Conservation (phyloP, 2,329 filamentous ascomycete species). For the Alternaria infectoria region DNA sequence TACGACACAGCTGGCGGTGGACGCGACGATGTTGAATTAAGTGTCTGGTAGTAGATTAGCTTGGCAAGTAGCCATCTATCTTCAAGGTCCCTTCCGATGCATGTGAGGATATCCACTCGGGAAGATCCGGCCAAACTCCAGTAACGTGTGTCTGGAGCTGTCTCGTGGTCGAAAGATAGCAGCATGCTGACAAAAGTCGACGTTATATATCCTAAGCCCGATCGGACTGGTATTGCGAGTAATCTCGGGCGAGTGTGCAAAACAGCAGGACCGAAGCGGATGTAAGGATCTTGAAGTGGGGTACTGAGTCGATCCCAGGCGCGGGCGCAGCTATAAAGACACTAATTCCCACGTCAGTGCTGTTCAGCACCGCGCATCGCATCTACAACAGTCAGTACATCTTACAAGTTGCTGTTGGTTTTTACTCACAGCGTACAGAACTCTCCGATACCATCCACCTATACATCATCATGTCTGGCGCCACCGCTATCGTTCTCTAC, state of each 20-base stretch:
- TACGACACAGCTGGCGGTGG: background rate
- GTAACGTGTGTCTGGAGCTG: background rate
- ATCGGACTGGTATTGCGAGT: background rate
- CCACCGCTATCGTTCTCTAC: slow-evolving; percentile 47
- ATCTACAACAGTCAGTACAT: slow-evolving; percentile 1
- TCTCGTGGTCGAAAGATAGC: background rate
- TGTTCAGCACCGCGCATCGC: background rate
- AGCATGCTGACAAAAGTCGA: background rate
- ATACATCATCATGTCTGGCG: slow-evolving; percentile 22
- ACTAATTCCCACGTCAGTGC: background rate
- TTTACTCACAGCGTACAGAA: background rate
- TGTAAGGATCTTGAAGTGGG: slow-evolving; percentile 22
- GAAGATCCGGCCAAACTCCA: background rate
- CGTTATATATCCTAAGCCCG: background rate
- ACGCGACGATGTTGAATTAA: background rate
- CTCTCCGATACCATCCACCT: background rate
- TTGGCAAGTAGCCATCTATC: background rate
- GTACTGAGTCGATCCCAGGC: slow-evolving; percentile 7
- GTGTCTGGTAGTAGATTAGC: background rate
- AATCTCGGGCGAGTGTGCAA: background rate
- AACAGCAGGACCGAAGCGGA: slow-evolving; percentile 4
- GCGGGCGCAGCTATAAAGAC: slow-evolving; percentile 9
- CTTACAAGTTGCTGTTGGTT: background rate
- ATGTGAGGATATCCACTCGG: background rate
- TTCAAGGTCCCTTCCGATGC: background rate